A percentile compares a stretch with the other conserved stretches of the same genome.
phyloP scores from a whole-genome alignment of 257 asterid species.

The Oldenlandia corymbosa region DNA sequence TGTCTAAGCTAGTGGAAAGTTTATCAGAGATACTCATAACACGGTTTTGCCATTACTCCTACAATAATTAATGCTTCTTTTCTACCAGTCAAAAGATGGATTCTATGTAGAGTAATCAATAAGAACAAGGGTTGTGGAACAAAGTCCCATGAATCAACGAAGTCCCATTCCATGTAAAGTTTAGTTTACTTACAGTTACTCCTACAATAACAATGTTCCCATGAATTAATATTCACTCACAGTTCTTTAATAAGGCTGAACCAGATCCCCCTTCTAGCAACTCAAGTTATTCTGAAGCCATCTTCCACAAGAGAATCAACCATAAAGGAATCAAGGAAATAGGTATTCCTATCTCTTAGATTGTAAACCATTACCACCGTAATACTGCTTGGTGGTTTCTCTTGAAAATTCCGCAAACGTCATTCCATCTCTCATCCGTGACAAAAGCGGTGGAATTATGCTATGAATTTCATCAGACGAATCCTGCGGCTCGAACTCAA shows the following conservation, averaged over 20 bases:
- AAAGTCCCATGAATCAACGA: background rate
- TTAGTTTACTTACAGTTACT: no score
- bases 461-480: constrained; percentile 30
- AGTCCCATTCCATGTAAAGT: no score
- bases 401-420: constrained; percentile 81
- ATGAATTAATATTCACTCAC: background rate
- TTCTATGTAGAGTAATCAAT: background rate
- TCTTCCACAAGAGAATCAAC: background rate
- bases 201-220: background rate
- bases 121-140: no score
- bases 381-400: constrained; percentile 77
- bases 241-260: background rate
- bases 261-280: background rate
- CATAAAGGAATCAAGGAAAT: background rate
- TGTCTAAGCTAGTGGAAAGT: background rate
- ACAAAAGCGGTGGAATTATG: constrained; percentile 58
- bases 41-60: background rate
- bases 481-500: constrained; percentile 21
- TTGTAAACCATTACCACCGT: constrained; percentile 74
- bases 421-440: constrained; percentile 72
- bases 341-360: constrained; percentile 45
- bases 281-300: background rate
- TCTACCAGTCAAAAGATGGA: background rate
- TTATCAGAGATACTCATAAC: background rate
- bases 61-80: background rate